Percentiles rank a stretch among this genome's conserved stretches.
Evolutionary conservation across 2,329 filamentous ascomycete genomes (phyloP).

Genomic region (Periconia sp.): DNA sequence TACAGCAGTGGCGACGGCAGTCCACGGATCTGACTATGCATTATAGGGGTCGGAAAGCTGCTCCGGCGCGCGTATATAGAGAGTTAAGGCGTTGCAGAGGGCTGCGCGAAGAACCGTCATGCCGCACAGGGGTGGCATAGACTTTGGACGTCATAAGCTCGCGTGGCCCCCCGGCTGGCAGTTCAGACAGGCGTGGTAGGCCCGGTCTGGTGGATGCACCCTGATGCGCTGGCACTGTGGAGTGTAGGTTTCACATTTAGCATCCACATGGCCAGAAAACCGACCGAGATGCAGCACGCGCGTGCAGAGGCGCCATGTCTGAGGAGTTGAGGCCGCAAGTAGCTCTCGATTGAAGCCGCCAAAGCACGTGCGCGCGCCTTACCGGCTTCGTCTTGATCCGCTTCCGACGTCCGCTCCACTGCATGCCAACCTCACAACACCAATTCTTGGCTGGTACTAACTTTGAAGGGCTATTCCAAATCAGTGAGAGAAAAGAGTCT

Average conservation of each 20-base stretch:
- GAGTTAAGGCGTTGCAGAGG: neutral
- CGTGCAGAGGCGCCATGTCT: neutral
- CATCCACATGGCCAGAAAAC: neutral
- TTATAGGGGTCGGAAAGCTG: conserved; percentile 1
- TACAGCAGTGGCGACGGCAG: conserved; percentile 17
- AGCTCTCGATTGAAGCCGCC: neutral
- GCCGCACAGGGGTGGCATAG: neutral
- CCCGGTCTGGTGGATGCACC: conserved; percentile 1
- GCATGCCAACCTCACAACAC: too few relatives aligned
- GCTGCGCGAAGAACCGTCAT: neutral
- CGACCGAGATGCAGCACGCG: neutral
- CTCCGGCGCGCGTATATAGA: neutral
- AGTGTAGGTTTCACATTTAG: conserved; percentile 2
- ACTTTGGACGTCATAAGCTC: conserved; percentile 16
- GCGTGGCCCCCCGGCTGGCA: conserved; percentile 12
- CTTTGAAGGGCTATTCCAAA: too few relatives aligned
- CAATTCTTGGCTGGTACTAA: too few relatives aligned
- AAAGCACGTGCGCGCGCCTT: neutral
- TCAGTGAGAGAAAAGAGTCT: too few relatives aligned
- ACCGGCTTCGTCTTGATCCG: neutral
- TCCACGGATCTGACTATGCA: conserved; percentile 5
- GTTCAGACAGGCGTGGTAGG: neutral
- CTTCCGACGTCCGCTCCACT: neutral
- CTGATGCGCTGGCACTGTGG: neutral
- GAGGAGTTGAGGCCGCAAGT: neutral